These are phyloP conservation scores for Globisporangium acanthophoron DNA, from an alignment of 352 stramenopile species.

Conservation along the genomic window DNA sequence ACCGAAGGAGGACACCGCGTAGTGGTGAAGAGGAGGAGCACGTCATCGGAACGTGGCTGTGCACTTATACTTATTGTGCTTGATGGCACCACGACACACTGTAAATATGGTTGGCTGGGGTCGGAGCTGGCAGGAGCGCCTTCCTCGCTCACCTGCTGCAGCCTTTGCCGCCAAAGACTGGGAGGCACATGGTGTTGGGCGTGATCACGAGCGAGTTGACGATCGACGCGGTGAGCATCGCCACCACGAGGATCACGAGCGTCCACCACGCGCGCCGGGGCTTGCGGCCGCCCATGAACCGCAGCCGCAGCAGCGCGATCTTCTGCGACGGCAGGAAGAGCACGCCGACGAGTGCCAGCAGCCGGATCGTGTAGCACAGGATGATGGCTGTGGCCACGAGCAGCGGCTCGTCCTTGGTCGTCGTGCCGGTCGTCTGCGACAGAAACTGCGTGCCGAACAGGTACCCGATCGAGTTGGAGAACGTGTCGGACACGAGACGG, in stretches of 20 bases:
- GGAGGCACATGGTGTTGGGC: slow-evolving; percentile 25
- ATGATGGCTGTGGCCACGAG: slow-evolving; percentile 26
- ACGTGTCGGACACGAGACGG: slow-evolving; percentile 21
- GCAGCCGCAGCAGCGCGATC: slow-evolving; percentile 12
- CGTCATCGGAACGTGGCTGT: too few species aligned
- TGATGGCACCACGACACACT: too few species aligned
- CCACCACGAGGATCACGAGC: slow-evolving; percentile 14
- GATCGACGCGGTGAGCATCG: slow-evolving; percentile 16
- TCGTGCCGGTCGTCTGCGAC: slow-evolving; percentile 10
- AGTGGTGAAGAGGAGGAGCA: background rate
- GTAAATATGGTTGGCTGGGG: background rate
- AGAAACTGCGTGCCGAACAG: slow-evolving; percentile 18
- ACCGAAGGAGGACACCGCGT: background rate
- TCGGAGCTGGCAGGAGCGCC: too few species aligned
- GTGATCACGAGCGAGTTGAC: slow-evolving; percentile 25
- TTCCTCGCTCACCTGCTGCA: slow-evolving; percentile 11
- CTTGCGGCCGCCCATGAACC: slow-evolving; percentile 12
- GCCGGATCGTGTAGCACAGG: slow-evolving; percentile 19
- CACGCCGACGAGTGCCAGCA: slow-evolving; percentile 21
- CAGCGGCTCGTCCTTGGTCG: slow-evolving; percentile 17
- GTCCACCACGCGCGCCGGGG: slow-evolving; percentile 12
- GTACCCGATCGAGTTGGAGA: slow-evolving; percentile 16
- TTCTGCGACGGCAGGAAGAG: slow-evolving; percentile 19
- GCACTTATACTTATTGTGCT: too few species aligned
- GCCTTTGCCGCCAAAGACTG: slow-evolving; percentile 22